phyloP scores from a whole-genome alignment of 352 stramenopile genomes.

The Globisporangium emineosum region DNA sequence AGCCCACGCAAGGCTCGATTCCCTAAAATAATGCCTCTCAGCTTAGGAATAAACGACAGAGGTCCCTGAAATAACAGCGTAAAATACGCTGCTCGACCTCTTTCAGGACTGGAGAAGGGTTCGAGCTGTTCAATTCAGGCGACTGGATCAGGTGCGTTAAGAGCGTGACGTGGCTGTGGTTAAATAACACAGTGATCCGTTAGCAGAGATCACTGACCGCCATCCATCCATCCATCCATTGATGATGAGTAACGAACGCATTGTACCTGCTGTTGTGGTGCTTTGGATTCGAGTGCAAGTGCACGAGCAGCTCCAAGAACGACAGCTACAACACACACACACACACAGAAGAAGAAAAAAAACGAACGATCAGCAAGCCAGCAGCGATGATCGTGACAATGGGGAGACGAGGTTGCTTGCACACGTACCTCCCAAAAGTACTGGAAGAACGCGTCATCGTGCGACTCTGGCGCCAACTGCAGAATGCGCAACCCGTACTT shows the following conservation, averaged over 20 bases:
- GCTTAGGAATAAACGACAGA: slow-evolving; percentile 60
- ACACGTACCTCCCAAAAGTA: slow-evolving; percentile 80
- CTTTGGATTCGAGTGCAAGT: slow-evolving; percentile 71
- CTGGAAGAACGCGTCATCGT: slow-evolving; percentile 80
- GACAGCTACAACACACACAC: slow-evolving; percentile 57
- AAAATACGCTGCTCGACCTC: slow-evolving; percentile 76
- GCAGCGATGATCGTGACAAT: too few relatives aligned
- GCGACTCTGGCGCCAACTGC: slow-evolving; percentile 58
- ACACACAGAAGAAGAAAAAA: background rate
- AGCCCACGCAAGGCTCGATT: too few relatives aligned
- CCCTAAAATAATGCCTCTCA: background rate
- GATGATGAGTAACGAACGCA: background rate
- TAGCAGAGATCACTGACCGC: slow-evolving; percentile 3
- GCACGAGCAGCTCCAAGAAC: slow-evolving; percentile 79
- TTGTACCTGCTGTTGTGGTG: slow-evolving; percentile 64
- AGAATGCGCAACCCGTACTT: slow-evolving; percentile 83
- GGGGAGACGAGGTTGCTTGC: background rate
- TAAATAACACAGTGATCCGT: slow-evolving; percentile 1
- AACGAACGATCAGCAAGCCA: slow-evolving; percentile 1
- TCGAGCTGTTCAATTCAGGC: slow-evolving; percentile 78
- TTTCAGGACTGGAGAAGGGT: slow-evolving; percentile 57
- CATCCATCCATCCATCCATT: background rate
- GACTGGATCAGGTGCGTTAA: slow-evolving; percentile 82
- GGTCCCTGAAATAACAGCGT: slow-evolving; percentile 77
- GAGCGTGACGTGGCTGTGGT: slow-evolving; percentile 57